Base-by-base conservation (phyloP, 2,329 filamentous ascomycete species). In the Fusarium udum region DNA sequence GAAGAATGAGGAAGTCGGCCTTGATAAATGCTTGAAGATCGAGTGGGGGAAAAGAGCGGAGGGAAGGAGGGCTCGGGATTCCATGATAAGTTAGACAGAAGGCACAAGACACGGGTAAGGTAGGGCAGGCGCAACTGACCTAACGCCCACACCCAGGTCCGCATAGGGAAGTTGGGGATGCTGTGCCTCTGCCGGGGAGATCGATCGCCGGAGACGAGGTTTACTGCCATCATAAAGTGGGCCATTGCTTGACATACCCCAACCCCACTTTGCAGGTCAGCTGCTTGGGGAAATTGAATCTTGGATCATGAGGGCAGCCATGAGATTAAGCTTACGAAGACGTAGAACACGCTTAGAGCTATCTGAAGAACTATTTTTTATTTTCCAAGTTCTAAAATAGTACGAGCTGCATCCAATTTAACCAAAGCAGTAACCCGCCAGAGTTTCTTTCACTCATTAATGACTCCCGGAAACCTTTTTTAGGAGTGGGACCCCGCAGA, bases 181-280 rank as follows among this genome's bases (percentile, higher is more conserved):
- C 64, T 61, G 39, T 49, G 58, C 26, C 26, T 26, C 55, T 61
- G 70, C 70, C 68, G 66, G 65, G 49, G 51, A 40, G 52, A 56
- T 56, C 52, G 52, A 56, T 56, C 52, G 56, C 57, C 13, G 67
- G 63, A 53, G 56, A 72, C 75, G 73, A 56, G 56, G 39, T 32
- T 65, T 75, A 71, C 65, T 72, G 64, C 65, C 64, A 71, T 64
- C 51, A 57, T 63, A 62, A 42, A 73, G 70, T 68, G 71, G 71
- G 43, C 40, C 53, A 48, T 36, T 61, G 46, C 52, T 67, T 63
- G 46, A 56, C 64, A 71, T 74, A 71, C 67, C 75, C 67, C 67
- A 77, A 65, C 75, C 73, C 75, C 75, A 78, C 76, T 72, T 70
- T 73, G 70, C 67, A 75, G 75, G 75, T 77, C 75, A 78, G 74